Percentiles rank a stretch among this genome's conserved stretches.
phyloP scores from a whole-genome alignment of 345 rosid genomes.

The Microthlaspi erraticum region DNA sequence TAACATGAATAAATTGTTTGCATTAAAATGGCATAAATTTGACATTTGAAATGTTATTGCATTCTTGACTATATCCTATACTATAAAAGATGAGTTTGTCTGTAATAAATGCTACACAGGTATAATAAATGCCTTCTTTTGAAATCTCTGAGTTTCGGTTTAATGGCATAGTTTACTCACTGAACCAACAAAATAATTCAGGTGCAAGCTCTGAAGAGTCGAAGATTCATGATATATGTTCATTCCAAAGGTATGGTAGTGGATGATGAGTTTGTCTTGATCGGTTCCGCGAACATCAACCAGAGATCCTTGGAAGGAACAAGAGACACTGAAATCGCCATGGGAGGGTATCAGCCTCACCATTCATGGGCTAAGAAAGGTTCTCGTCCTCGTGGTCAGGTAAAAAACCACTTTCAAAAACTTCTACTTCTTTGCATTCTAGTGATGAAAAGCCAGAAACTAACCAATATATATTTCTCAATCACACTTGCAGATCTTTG shows the following conservation, averaged over 20 bases:
- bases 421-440: background rate
- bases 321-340: constrained; percentile 93
- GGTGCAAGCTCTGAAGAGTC: constrained; percentile 62
- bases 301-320: constrained; percentile 93
- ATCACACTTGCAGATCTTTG: constrained; percentile 62
- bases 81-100: too few relatives aligned
- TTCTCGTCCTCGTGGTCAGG: constrained; percentile 74
- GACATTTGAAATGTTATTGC: too few relatives aligned
- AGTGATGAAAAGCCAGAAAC: background rate
- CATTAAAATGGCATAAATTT: too few relatives aligned
- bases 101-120: constrained; percentile 57
- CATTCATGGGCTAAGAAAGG: constrained; percentile 62
- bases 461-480: background rate
- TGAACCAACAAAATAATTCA: constrained; percentile 39
- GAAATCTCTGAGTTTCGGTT: background rate
- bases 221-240: constrained; percentile 83
- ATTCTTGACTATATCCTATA: too few relatives aligned
- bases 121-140: constrained; percentile 28
- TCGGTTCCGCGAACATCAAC: constrained; percentile 95
- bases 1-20: too few relatives aligned
- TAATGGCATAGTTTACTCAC: background rate
- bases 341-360: constrained; percentile 93
- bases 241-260: constrained; percentile 94
- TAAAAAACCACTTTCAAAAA: too few relatives aligned
- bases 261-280: constrained; percentile 81